Evolutionary conservation across 805 yeast genomes (phyloP).

Genomic region (Schwanniomyces yamadae): DNA sequence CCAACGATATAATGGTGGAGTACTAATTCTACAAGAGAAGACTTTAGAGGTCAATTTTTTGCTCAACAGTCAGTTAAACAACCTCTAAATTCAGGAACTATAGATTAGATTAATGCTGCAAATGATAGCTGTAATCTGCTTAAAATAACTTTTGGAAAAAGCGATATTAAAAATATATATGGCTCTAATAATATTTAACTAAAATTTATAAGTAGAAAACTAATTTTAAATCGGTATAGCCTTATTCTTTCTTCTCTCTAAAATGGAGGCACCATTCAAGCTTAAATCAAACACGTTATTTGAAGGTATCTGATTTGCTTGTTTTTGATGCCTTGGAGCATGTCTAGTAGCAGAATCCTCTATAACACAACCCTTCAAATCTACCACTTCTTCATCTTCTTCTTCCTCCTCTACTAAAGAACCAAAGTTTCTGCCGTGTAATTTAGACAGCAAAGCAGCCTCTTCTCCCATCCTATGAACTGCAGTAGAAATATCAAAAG

Average conservation of each 20-base stretch:
- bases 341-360: constrained; percentile 2
- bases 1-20: too few relatives aligned
- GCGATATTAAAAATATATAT: too few relatives aligned
- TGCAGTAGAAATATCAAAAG: constrained; percentile 82
- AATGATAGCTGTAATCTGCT: too few relatives aligned
- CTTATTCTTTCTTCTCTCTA: constrained; percentile 42
- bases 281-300: constrained; percentile 40
- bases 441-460: constrained; percentile 32
- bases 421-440: constrained; percentile 15
- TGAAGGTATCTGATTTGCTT: constrained; percentile 10
- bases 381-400: constrained; percentile 21
- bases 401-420: constrained; percentile 37
- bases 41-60: too few relatives aligned
- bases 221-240: constrained; percentile 14
- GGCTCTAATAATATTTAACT: too few relatives aligned
- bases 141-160: too few relatives aligned
- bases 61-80: too few relatives aligned
- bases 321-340: constrained; percentile 10
- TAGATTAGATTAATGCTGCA: too few relatives aligned
- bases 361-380: constrained; percentile 12
- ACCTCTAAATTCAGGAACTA: too few relatives aligned
- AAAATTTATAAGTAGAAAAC: too few relatives aligned
- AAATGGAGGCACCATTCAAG: constrained; percentile 52
- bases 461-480: constrained; percentile 81
- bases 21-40: too few relatives aligned